Evolutionary conservation across 1,139 yeast genomes (phyloP).

Genomic region (Blastobotrys illinoisensis): DNA sequence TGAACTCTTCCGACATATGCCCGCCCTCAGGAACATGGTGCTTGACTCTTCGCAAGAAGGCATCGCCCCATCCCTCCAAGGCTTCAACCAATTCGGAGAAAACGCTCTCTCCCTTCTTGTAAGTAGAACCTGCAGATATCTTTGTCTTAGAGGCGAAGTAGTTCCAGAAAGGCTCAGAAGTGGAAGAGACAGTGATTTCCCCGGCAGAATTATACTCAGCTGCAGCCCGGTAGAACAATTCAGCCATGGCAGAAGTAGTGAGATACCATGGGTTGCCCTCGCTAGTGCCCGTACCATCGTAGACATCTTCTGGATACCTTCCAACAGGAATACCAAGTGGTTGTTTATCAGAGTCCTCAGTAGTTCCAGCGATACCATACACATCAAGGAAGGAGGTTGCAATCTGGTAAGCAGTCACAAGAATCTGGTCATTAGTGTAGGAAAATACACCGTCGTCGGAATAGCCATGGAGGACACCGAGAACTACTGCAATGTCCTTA

Average conservation of each 20-base stretch:
- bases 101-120: constrained; percentile 16
- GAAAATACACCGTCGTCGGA: neutral
- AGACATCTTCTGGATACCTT: constrained; percentile 87
- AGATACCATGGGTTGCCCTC: constrained; percentile 97
- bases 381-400: neutral
- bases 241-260: constrained; percentile 76
- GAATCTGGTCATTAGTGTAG: constrained; percentile 2
- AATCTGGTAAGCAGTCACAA: neutral
- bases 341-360: neutral
- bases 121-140: constrained; percentile 9
- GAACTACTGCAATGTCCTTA: neutral
- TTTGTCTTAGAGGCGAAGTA: constrained; percentile 2
- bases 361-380: neutral
- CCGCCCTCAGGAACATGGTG: constrained; percentile 72
- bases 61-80: constrained; percentile 38
- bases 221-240: constrained; percentile 39
- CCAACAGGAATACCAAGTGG: neutral
- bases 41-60: constrained; percentile 65
- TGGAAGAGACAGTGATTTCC: constrained; percentile 10
- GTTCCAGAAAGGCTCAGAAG: constrained; percentile 1
- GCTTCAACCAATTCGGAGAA: constrained; percentile 38
- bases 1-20: constrained; percentile 83
- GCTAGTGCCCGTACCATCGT: constrained; percentile 68
- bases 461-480: neutral
- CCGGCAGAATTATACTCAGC: constrained; percentile 34